These are phyloP conservation scores for Erysiphe pulchra DNA, from an alignment of 2,329 filamentous ascomycete genomes.

Conservation along the genomic window DNA sequence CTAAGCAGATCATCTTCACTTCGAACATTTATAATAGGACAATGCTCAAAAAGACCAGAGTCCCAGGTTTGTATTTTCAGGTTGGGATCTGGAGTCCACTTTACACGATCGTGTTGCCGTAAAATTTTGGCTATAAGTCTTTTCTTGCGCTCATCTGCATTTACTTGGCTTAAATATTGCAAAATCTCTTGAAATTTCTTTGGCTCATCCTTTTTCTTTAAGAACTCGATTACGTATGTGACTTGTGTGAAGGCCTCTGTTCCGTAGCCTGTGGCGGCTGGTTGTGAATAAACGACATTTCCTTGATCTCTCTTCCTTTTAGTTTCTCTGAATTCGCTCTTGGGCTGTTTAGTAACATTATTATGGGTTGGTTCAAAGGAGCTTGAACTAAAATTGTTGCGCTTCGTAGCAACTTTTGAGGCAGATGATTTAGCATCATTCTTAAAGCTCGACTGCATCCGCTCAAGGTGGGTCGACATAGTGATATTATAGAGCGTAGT, in stretches of 20 bases:
- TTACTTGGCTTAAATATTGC: slow-evolving; percentile 49
- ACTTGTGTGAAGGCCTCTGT: slow-evolving; percentile 68
- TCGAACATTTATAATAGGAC: slow-evolving; percentile 61
- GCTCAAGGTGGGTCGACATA: slow-evolving; percentile 38
- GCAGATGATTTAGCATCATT: slow-evolving; percentile 36
- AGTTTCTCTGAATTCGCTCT: slow-evolving; percentile 30
- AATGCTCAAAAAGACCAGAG: slow-evolving; percentile 54
- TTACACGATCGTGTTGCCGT: slow-evolving; percentile 32
- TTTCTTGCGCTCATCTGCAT: slow-evolving; percentile 33
- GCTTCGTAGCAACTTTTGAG: slow-evolving; percentile 29
- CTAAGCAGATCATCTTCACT: slow-evolving; percentile 52
- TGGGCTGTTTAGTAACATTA: slow-evolving; percentile 29
- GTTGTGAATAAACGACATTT: slow-evolving; percentile 49
- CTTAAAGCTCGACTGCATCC: slow-evolving; percentile 35
- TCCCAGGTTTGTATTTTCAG: slow-evolving; percentile 41
- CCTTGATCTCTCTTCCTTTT: slow-evolving; percentile 31
- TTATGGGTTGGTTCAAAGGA: slow-evolving; percentile 32
- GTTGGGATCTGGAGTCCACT: slow-evolving; percentile 27
- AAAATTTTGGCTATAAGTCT: slow-evolving; percentile 41
- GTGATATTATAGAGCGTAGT: slow-evolving; percentile 5
- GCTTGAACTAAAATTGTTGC: slow-evolving; percentile 20
- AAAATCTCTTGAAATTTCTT: slow-evolving; percentile 54
- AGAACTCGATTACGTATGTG: slow-evolving; percentile 61
- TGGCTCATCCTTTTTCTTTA: slow-evolving; percentile 44
- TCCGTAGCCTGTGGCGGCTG: slow-evolving; percentile 49